phyloP scores from a whole-genome alignment of 1,139 yeast genomes.

The Yamadazyma atmosphaerica region DNA sequence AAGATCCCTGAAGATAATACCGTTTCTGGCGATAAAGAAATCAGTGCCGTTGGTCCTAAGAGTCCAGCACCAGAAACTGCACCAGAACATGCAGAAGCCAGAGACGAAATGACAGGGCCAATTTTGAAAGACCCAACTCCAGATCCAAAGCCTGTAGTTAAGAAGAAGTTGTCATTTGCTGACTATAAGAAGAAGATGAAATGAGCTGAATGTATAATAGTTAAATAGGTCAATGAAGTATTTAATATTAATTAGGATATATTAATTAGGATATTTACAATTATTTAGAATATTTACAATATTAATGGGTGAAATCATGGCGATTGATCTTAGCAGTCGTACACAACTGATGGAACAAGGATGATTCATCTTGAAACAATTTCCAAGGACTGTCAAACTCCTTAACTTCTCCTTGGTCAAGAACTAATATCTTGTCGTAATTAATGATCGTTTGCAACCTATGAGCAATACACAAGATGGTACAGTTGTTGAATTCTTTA shows the following conservation, averaged over 20 bases:
- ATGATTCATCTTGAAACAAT: constrained; percentile 31
- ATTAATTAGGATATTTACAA: not conserved
- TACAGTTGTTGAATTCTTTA: constrained; percentile 43
- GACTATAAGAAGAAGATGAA: constrained; percentile 76
- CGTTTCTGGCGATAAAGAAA: not conserved
- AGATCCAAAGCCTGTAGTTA: constrained; percentile 24
- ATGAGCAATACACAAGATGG: constrained; percentile 56
- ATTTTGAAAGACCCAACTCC: constrained; percentile 3
- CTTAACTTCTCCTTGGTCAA: constrained; percentile 48
- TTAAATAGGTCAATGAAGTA: not conserved
- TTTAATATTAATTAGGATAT: not conserved
- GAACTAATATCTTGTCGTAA: constrained; percentile 50
- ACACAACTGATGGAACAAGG: constrained; percentile 42
- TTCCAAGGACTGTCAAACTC: constrained; percentile 50
- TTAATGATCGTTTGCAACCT: constrained; percentile 51
- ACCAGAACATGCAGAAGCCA: constrained; percentile 5
- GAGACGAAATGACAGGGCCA: constrained; percentile 15
- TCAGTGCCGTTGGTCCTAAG: not conserved
- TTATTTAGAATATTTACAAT: not conserved
- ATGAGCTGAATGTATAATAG: constrained; percentile 12
- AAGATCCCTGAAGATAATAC: not conserved
- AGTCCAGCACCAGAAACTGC: constrained; percentile 1
- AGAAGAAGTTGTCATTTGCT: constrained; percentile 78
- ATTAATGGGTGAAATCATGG: not conserved
- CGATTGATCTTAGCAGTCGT: constrained; percentile 24